Conservation (phyloP, 495 filamentous ascomycete genomes). For the Talaromyces ruber region DNA sequence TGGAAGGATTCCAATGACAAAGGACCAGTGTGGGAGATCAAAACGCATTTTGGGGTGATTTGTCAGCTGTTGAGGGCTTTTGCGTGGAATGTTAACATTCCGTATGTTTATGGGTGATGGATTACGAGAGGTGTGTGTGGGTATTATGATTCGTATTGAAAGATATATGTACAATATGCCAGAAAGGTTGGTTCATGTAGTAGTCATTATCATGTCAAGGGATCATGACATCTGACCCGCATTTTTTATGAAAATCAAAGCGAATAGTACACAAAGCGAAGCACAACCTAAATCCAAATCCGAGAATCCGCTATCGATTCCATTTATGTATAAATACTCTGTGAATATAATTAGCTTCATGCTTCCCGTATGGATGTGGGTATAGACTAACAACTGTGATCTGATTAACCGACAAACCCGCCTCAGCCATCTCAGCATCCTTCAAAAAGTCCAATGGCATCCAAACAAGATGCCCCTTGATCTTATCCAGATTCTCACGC, state of each 20-base stretch:
- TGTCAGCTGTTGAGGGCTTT: conserved; percentile 2
- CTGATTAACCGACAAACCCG: conserved; percentile 64
- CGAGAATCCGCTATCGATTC: not conserved
- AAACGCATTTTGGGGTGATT: not conserved
- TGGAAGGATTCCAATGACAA: not conserved
- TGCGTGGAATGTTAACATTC: conserved; percentile 4
- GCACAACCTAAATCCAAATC: not conserved
- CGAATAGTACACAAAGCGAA: not conserved
- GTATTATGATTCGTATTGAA: not conserved
- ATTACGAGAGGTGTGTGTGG: not conserved
- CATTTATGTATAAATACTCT: conserved; percentile 3
- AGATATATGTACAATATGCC: not conserved
- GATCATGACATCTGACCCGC: not conserved
- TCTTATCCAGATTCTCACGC: conserved; percentile 61
- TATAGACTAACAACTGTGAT: conserved; percentile 56
- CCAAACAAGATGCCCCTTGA: conserved; percentile 92
- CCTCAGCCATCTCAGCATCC: conserved; percentile 87
- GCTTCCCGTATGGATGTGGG: not conserved
- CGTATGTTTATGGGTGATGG: not conserved
- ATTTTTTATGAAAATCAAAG: not conserved
- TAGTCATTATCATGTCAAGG: not conserved
- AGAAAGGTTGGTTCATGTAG: not conserved
- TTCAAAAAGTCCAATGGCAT: conserved; percentile 82
- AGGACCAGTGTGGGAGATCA: conserved; percentile 1
- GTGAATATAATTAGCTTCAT: not conserved